Evolutionary conservation across 495 filamentous ascomycete species (phyloP).

Genomic region (Aspergillus leporis): DNA sequence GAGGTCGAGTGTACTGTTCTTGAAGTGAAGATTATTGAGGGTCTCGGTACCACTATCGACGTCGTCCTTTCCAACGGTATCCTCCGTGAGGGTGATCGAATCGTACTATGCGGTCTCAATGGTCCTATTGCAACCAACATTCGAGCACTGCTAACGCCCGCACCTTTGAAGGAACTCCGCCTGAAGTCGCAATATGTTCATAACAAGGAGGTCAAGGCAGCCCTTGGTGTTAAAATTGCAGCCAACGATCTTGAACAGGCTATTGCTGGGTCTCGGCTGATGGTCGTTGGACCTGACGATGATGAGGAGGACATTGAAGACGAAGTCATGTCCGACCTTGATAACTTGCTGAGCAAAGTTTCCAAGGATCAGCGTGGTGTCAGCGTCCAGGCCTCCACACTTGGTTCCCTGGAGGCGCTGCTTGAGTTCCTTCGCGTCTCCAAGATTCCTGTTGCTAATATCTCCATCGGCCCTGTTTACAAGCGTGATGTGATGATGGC

Average conservation of each 20-base stretch:
- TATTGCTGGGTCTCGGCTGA: constrained; percentile 92
- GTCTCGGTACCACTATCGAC: constrained; percentile 98
- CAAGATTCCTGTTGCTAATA: constrained; percentile 97
- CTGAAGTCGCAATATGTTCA: constrained; percentile 95
- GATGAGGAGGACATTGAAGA: constrained; percentile 96
- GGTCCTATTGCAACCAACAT: constrained; percentile 94
- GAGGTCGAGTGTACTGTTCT: constrained; percentile 97
- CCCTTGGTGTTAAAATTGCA: constrained; percentile 97
- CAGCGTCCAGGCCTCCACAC: constrained; percentile 93
- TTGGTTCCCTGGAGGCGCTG: constrained; percentile 94
- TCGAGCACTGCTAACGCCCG: constrained; percentile 92
- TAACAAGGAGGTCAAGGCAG: constrained; percentile 98
- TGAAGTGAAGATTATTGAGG: constrained; percentile 98
- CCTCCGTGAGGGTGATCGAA: constrained; percentile 88
- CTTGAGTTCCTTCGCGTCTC: constrained; percentile 92
- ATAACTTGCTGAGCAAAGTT: constrained; percentile 84
- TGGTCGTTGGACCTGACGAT: constrained; percentile 92
- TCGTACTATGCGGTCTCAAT: constrained; percentile 93
- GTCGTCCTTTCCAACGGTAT: constrained; percentile 97
- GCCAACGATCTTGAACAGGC: constrained; percentile 95
- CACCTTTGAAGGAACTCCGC: constrained; percentile 89
- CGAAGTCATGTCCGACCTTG: constrained; percentile 94
- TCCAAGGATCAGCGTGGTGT: constrained; percentile 91
- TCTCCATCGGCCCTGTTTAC: constrained; percentile 96
- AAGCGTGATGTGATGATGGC: constrained; percentile 98